These are phyloP conservation scores for Verticillium tricorpus DNA, from an alignment of 2,329 filamentous ascomycete genomes.

Conservation along the genomic window DNA sequence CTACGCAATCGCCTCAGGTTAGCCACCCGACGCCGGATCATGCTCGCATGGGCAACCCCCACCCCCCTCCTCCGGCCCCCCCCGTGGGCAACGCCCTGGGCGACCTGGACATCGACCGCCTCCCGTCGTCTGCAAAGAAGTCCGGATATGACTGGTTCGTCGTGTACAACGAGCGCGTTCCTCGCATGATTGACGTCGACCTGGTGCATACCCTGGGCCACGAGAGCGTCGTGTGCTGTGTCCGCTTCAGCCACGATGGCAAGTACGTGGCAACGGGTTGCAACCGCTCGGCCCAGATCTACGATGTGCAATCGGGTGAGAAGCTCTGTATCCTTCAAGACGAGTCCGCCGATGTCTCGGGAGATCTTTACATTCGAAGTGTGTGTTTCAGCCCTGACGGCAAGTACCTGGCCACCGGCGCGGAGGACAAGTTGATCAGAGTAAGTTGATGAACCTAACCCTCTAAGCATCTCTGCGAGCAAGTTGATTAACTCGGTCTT, in stretches of 20 bases:
- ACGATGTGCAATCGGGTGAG: constrained; percentile 81
- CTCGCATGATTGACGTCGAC: constrained; percentile 86
- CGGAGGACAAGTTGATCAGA: constrained; percentile 94
- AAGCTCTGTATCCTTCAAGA: constrained; percentile 91
- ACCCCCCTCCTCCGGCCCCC: constrained; percentile 31
- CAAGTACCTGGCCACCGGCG: constrained; percentile 88
- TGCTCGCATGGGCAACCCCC: constrained; percentile 45
- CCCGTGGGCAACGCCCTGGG: constrained; percentile 64
- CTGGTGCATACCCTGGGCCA: constrained; percentile 89
- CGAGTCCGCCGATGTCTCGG: constrained; percentile 77
- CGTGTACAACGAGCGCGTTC: constrained; percentile 90
- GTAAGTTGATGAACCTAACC: constrained; percentile 51
- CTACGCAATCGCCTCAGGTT: constrained; percentile 78
- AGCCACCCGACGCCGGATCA: constrained; percentile 77
- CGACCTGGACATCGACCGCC: constrained; percentile 80
- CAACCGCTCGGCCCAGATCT: constrained; percentile 99
- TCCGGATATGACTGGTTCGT: constrained; percentile 91
- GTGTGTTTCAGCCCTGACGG: constrained; percentile 99
- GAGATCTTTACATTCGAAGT: constrained; percentile 93
- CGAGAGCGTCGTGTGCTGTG: constrained; percentile 96
- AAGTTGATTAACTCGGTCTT: constrained; percentile 2
- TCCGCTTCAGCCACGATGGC: constrained; percentile 92
- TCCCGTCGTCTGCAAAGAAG: constrained; percentile 84
- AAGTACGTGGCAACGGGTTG: constrained; percentile 95
- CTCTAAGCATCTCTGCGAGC: neutral